Percentiles rank a stretch among this genome's conserved stretches.
These are phyloP conservation scores for Coniochaeta sp. DNA, from an alignment of 2,329 filamentous ascomycete genomes.

Conservation along the genomic window DNA sequence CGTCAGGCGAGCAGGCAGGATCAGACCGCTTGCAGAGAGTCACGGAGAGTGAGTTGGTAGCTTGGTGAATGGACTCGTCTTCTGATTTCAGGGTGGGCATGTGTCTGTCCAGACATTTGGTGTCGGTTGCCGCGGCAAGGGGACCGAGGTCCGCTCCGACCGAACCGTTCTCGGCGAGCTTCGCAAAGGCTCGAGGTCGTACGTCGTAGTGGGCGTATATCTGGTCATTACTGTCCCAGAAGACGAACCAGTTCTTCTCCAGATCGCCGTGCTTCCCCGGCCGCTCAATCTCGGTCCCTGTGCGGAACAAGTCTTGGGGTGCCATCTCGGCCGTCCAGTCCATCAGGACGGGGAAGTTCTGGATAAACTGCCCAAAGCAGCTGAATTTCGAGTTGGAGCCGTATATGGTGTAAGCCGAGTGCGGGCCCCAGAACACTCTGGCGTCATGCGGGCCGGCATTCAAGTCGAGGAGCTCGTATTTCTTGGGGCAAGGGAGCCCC, in stretches of 20 bases:
- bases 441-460: constrained; percentile 51
- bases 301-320: constrained; percentile 25
- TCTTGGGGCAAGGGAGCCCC: constrained; percentile 34
- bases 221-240: constrained; percentile 42
- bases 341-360: constrained; percentile 42
- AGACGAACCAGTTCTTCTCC: constrained; percentile 58
- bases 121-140: constrained; percentile 26
- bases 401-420: constrained; percentile 40
- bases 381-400: constrained; percentile 46
- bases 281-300: constrained; percentile 42
- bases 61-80: constrained; percentile 46
- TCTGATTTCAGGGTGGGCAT: constrained; percentile 27
- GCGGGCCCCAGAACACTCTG: constrained; percentile 47
- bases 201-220: constrained; percentile 48
- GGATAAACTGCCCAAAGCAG: constrained; percentile 50
- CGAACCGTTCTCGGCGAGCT: constrained; percentile 34
- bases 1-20: constrained; percentile 28
- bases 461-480: constrained; percentile 30
- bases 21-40: constrained; percentile 45
- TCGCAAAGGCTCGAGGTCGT: constrained; percentile 40
- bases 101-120: constrained; percentile 35
- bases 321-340: constrained; percentile 27
- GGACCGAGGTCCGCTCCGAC: constrained; percentile 41
- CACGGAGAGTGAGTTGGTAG: constrained; percentile 49
- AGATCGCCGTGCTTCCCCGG: constrained; percentile 33